phyloP scores from a whole-genome alignment of 2,329 filamentous ascomycete genomes.

The Trichoderma brevicompactum region DNA sequence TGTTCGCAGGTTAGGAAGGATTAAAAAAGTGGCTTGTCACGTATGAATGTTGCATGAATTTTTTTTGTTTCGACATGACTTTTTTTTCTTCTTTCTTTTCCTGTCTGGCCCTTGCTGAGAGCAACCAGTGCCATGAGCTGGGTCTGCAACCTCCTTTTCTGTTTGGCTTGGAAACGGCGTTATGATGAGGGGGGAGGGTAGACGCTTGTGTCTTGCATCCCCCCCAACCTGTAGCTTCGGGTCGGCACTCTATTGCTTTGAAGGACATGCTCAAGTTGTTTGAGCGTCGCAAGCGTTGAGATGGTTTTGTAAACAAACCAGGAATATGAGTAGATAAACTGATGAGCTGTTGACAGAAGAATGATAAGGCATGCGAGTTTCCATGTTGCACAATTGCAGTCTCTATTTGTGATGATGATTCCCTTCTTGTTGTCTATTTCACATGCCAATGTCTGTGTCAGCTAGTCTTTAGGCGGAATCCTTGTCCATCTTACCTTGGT shows the following conservation, averaged over 20 bases:
- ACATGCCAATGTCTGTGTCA: not conserved
- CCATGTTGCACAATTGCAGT: not conserved
- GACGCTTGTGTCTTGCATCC: not conserved
- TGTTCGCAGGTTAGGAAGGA: constrained; percentile 20
- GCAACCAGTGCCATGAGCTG: constrained; percentile 17
- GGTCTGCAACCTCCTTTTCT: constrained; percentile 6
- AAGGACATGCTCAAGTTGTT: not conserved
- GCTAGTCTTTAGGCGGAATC: not conserved
- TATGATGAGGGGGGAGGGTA: constrained; percentile 1
- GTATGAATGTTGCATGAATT: constrained; percentile 21
- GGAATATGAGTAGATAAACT: constrained; percentile 17
- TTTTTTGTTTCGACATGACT: constrained; percentile 19
- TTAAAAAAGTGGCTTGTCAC: constrained; percentile 24
- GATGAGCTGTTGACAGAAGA: constrained; percentile 18
- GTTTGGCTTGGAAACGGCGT: constrained; percentile 25
- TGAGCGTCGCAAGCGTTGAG: constrained; percentile 19
- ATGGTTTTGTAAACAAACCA: constrained; percentile 15
- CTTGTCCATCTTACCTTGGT: too few species aligned
- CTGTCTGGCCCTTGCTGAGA: constrained; percentile 9
- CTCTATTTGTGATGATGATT: not conserved
- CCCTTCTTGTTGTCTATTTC: not conserved
- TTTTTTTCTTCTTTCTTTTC: not conserved
- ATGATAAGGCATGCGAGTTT: constrained; percentile 22
- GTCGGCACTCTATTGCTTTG: constrained; percentile 21
- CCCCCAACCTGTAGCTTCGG: constrained; percentile 3